Evolutionary conservation across 2,329 filamentous ascomycete genomes (phyloP), one percentile per base, ranked within the genome.

Genomic region (Ceratocystis cacaofunesta): DNA sequence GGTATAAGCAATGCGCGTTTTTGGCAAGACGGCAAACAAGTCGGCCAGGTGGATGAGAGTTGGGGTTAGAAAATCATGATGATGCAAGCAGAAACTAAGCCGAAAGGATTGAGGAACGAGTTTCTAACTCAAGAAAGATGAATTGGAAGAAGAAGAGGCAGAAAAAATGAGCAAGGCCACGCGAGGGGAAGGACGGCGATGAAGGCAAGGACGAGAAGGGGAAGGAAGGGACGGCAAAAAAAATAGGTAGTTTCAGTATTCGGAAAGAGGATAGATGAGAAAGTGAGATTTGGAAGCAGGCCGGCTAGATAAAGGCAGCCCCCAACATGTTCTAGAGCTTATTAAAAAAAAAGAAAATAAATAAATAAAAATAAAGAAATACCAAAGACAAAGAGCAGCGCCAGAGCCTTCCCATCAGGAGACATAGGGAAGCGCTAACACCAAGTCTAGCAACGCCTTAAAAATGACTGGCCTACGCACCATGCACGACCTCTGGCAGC

Each of bases 301-400:
- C 32, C 8, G 32, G 32, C 32, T 36, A 36, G 32, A 36, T 36
- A 36, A 36, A 36, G 32, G 8, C 30, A 3, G 8, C 32, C 8
- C 10, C 10, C 32, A 36, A 36, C 10, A 12, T 36, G 8, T 8
- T 36, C 32, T 36, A 10, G 32, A 10, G 32, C 2, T 10, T 12
- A 64, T 41, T 17, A 58, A 61, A 50, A 41, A 46, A 60, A 62
- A 65, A 52, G 61, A 46, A 62, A 61, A 36, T 8, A 46, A 61
- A 61, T 30, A 57, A 62, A 22, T 36, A n/a, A 41, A 41, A 46
- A n/a, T 25, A 17, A 50, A 4, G 15, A 43, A 2, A 36, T 10
- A 19, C 5, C 30, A 0, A 7, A 32, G 1, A 32, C 30, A 32
- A 32, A 32, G 30, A 32, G 30, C 30, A 7, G 30, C 0, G 30